A percentile compares a stretch with the other conserved stretches of the same genome.
These are phyloP conservation scores for Flueggea neowawraea DNA, from an alignment of 441 rosid species.

Conservation along the genomic window DNA sequence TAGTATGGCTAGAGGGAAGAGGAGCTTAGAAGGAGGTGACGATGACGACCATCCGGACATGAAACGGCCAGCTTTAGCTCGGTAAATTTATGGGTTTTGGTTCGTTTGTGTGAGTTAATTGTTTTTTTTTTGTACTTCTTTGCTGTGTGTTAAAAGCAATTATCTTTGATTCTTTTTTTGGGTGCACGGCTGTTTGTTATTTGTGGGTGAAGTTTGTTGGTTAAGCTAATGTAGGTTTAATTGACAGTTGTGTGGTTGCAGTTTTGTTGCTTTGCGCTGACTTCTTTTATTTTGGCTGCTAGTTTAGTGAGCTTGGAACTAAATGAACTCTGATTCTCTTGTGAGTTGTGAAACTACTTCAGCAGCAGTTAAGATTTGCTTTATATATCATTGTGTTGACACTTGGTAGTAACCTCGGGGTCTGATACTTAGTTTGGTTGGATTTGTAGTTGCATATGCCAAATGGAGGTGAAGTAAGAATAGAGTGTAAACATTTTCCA, in stretches of 20 bases:
- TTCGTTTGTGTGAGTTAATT: neutral
- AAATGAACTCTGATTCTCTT: too few species aligned
- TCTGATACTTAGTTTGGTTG: too few species aligned
- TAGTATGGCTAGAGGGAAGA: slow-evolving; percentile 85
- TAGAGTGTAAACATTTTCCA: too few species aligned
- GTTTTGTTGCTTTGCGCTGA: slow-evolving; percentile 5
- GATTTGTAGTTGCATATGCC: too few species aligned
- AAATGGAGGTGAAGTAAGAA: too few species aligned
- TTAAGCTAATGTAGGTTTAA: neutral
- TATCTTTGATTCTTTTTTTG: neutral
- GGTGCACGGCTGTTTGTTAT: too few species aligned
- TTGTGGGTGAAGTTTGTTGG: neutral
- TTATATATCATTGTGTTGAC: too few species aligned
- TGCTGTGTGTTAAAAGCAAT: slow-evolving; percentile 4
- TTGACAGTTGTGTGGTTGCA: neutral
- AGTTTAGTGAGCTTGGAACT: neutral
- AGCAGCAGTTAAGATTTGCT: too few species aligned
- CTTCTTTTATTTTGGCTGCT: slow-evolving; percentile 4
- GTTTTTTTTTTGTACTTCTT: neutral
- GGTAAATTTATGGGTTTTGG: slow-evolving; percentile 29
- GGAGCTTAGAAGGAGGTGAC: slow-evolving; percentile 62
- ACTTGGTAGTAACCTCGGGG: too few species aligned
- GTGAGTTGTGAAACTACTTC: too few species aligned
- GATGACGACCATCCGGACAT: slow-evolving; percentile 80
- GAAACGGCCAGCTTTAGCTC: slow-evolving; percentile 94